Conservation (phyloP, 352 stramenopile species). For the Plasmopara muralis region DNA sequence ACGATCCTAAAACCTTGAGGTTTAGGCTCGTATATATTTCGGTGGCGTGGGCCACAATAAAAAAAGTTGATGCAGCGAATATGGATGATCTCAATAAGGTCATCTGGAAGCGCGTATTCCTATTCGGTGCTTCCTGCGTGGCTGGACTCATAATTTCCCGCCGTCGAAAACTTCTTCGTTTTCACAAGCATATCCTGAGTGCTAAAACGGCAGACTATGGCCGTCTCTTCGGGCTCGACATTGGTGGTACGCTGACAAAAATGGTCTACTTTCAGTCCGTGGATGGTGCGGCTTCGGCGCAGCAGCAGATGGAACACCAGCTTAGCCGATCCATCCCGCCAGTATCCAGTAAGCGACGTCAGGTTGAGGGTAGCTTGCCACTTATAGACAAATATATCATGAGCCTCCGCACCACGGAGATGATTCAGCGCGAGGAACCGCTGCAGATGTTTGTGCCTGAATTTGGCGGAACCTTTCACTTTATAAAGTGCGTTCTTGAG, state of each 20-base stretch:
- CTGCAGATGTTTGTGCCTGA: slow-evolving; percentile 67
- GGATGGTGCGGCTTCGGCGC: slow-evolving; percentile 21
- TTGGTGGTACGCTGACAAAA: slow-evolving; percentile 90
- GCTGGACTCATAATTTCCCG: slow-evolving; percentile 58
- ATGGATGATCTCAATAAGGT: slow-evolving; percentile 21
- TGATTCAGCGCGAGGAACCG: slow-evolving; percentile 47
- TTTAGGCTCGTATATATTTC: too few relatives aligned
- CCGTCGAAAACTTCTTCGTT: slow-evolving; percentile 60
- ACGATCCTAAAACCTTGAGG: too few relatives aligned
- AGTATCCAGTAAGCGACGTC: slow-evolving; percentile 8
- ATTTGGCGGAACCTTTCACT: slow-evolving; percentile 92
- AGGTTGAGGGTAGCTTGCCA: slow-evolving; percentile 37
- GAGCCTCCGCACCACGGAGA: slow-evolving; percentile 34
- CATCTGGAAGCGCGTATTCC: slow-evolving; percentile 69
- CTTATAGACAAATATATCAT: slow-evolving; percentile 54
- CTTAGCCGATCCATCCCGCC: slow-evolving; percentile 15
- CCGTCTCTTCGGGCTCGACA: slow-evolving; percentile 87
- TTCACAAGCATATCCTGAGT: slow-evolving; percentile 65
- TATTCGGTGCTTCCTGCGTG: slow-evolving; percentile 61
- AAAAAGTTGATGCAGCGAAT: neutral
- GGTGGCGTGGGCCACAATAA: neutral
- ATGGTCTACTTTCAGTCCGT: slow-evolving; percentile 90
- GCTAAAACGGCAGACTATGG: slow-evolving; percentile 63
- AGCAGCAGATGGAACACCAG: slow-evolving; percentile 26
- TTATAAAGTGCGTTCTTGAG: slow-evolving; percentile 50